Base-by-base conservation (phyloP, 139 green algal species). In the Limnomonas spitsbergensis region DNA sequence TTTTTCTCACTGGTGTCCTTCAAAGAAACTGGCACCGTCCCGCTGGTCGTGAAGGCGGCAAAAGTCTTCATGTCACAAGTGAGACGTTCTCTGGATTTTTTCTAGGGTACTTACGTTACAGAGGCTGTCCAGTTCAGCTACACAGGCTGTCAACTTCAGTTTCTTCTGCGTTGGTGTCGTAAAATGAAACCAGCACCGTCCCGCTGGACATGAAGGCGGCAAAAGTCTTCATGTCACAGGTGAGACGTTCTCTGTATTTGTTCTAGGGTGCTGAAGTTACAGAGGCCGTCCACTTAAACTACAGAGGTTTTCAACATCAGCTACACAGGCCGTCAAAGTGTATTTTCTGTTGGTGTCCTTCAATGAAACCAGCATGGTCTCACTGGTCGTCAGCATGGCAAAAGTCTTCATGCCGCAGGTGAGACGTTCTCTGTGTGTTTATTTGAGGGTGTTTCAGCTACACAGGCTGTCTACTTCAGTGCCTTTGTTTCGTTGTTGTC, bases 61-160 rank as follows among this genome's bases (percentile, higher is more conserved):
- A 76, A 76, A n/a, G 69, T 53, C 7, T 76, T 76, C 69, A 47
- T 76, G 35, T 31, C 31, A 35, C 69, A 76, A n/a, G 69, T 72
- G 29, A 20, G 29, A 61, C 14, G 14, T 61, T 61, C 14, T 61
- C 20, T 20, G 14, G 14, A 20, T 61, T 61, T 61, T 14, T 61
- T 61, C 47, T 61, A 61, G 47, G 14, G 20, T 61, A 20, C 20
- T 61, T 20, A 61, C 47, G 47, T 61, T 61, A 61, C 47, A 61
- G 20, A 29, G 47, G 20, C 14, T 61, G 20, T n/a, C n/a, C n/a
- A n/a, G n/a, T n/a, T n/a, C n/a, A n/a, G n/a, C n/a, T n/a, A n/a
- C n/a, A n/a, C n/a, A n/a, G n/a, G n/a, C n/a, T n/a, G n/a, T n/a
- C n/a, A n/a, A n/a, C n/a, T n/a, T n/a, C n/a, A n/a, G n/a, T n/a